phyloP scores from a whole-genome alignment of 129 eudicot genomes.

The Chrysanthemum lavandulifolium region DNA sequence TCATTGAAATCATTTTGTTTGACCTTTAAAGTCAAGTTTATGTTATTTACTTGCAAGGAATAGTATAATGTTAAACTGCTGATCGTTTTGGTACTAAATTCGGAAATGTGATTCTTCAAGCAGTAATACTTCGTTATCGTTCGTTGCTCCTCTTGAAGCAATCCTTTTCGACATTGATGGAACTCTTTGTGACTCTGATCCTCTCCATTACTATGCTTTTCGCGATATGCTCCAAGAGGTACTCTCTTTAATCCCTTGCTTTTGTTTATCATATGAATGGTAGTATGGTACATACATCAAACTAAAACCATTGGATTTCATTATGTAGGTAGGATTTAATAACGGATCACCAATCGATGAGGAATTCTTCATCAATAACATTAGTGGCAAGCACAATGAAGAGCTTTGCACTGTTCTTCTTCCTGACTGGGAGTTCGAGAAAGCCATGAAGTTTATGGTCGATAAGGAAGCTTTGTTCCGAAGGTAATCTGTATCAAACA shows the following conservation, averaged over 20 bases:
- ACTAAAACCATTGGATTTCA: not conserved
- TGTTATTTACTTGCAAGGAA: not conserved
- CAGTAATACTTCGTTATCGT: constrained; percentile 35
- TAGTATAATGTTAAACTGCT: not conserved
- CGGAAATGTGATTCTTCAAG: constrained; percentile 14
- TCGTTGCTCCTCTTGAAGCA: constrained; percentile 79
- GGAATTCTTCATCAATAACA: constrained; percentile 66
- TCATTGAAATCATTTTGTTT: not conserved
- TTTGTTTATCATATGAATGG: not conserved
- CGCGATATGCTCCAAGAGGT: constrained; percentile 96
- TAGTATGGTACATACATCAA: no score
- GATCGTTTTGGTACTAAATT: not conserved
- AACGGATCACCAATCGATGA: constrained; percentile 83
- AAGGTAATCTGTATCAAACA: constrained; percentile 40
- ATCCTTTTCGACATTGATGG: constrained; percentile 92
- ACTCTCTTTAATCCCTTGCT: not conserved
- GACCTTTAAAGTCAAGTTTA: not conserved
- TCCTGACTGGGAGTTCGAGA: constrained; percentile 77
- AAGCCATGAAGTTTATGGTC: constrained; percentile 71
- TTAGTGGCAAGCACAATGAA: constrained; percentile 87
- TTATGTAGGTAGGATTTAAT: constrained; percentile 70
- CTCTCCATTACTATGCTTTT: constrained; percentile 80
- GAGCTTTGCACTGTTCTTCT: constrained; percentile 69
- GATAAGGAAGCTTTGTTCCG: constrained; percentile 88
- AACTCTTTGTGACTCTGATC: constrained; percentile 89